Percentiles rank a stretch among this genome's conserved stretches.
These are phyloP conservation scores for Cytospora chrysosperma DNA, from an alignment of 2,329 filamentous ascomycete species.

Conservation along the genomic window DNA sequence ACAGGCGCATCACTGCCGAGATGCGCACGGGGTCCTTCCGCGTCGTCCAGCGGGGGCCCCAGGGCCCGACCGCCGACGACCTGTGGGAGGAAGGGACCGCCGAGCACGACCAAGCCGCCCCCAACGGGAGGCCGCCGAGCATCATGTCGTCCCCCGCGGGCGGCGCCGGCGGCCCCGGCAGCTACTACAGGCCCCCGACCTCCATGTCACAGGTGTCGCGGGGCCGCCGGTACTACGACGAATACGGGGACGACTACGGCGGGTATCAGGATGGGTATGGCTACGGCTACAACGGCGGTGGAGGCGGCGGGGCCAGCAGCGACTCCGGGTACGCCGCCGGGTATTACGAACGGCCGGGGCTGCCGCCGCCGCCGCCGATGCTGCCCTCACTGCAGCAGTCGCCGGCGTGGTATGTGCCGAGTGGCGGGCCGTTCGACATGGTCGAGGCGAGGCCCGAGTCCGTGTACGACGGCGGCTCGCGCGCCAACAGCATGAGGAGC, in stretches of 20 bases:
- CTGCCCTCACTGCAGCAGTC: background rate
- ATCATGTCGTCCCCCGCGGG: background rate
- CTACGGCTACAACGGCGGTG: background rate
- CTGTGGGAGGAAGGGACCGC: constrained; percentile 7
- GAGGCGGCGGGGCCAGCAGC: background rate
- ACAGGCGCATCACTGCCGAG: constrained; percentile 3
- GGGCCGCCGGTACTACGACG: constrained; percentile 4
- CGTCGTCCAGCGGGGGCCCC: background rate
- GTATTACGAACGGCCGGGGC: constrained; percentile 7
- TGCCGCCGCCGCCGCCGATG: background rate
- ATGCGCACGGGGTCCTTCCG: constrained; percentile 7
- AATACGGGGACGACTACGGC: constrained; percentile 18
- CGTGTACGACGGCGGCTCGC: constrained; percentile 5
- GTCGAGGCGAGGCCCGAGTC: constrained; percentile 13
- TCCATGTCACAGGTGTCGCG: constrained; percentile 3
- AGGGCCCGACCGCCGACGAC: constrained; percentile 5
- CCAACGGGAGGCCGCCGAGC: background rate
- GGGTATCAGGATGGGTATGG: constrained; percentile 10
- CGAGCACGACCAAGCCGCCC: background rate
- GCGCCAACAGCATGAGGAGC: constrained; percentile 14
- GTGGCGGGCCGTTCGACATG: constrained; percentile 9
- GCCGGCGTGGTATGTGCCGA: constrained; percentile 5
- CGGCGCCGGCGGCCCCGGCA: background rate
- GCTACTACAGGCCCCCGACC: background rate
- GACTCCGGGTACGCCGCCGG: constrained; percentile 14